Base-by-base conservation (phyloP, 1,284 basidiomycete genomes). In the Flammula alnicola region DNA sequence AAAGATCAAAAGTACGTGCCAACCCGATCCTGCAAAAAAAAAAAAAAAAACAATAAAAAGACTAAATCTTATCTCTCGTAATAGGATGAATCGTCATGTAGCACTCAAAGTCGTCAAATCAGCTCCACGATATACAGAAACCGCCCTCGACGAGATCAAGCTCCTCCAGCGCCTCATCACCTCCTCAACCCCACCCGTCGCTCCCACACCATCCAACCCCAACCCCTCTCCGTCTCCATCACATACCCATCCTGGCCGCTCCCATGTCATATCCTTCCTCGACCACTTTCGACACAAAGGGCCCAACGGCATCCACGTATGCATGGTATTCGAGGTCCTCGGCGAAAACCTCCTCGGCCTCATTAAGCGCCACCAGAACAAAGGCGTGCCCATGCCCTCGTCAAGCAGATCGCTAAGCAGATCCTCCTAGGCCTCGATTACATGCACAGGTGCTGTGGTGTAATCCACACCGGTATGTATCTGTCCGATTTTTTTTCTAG, bases 291-390 rank as follows among this genome's bases (percentile, higher is more conserved):
- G 89, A 30, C 97, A 99, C 73, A 90, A 89, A 54, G 97, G 96
- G 0, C 95, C 95, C 11, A 98, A 99, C 68, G 96, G 96, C 40
- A 90, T 86, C 14, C 96, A 99, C 72, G 92, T 99, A 56, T 99
- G 97, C 80, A 99, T 99, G 96, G 96, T 99, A 12, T 98, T 98
- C 66, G 96, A 99, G 72, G 97, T 99, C 27, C 82, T 99, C 8
- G 96, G 97, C 49, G 97, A 99, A 75, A 98, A 98, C 67, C 76
- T 99, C n/a, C 83, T 99, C 1, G 95, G 95, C 2, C 82, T 99
- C 60, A 98, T 98, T 81, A 98, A 97, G 73, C 85, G 96, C 16
- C 93, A 98, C 73, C 88, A 91, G 72, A 90, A 89, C 70, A 92
- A 93, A 60, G 96, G 97, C 55, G 95, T 99, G 1, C 95, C 97